Conservation (phyloP, 2,329 filamentous ascomycete genomes). For the Penicillium sp. region DNA sequence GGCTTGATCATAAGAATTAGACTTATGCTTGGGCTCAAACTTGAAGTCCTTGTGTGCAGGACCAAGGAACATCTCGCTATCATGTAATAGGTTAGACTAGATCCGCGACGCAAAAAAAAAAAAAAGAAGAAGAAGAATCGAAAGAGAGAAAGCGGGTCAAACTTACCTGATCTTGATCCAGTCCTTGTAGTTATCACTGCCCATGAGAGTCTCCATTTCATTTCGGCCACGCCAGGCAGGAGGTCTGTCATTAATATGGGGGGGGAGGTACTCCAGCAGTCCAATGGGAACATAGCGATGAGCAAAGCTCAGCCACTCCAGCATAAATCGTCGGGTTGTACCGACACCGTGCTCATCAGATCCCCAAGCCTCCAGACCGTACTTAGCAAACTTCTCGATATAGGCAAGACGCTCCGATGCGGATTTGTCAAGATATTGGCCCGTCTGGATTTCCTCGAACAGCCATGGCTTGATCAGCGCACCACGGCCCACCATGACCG, state of each 20-base stretch:
- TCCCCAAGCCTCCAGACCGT: slow-evolving; percentile 92
- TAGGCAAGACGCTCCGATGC: slow-evolving; percentile 81
- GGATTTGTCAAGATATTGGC: slow-evolving; percentile 94
- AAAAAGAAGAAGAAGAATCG: slow-evolving; percentile 1
- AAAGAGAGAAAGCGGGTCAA: neutral
- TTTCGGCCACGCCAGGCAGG: slow-evolving; percentile 80
- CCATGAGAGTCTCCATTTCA: slow-evolving; percentile 90
- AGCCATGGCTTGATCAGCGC: slow-evolving; percentile 98
- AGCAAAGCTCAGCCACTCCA: slow-evolving; percentile 94
- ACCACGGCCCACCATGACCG: slow-evolving; percentile 96
- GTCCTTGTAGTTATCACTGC: slow-evolving; percentile 88
- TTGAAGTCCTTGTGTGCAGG: slow-evolving; percentile 86
- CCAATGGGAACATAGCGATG: slow-evolving; percentile 90
- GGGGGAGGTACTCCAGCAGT: slow-evolving; percentile 82
- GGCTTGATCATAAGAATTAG: slow-evolving; percentile 2
- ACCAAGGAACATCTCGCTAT: slow-evolving; percentile 95
- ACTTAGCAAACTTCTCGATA: slow-evolving; percentile 84
- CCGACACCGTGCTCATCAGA: slow-evolving; percentile 92
- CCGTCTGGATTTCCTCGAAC: slow-evolving; percentile 90
- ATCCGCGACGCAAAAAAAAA: neutral
- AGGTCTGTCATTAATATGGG: slow-evolving; percentile 83
- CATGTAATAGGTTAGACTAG: slow-evolving; percentile 9
- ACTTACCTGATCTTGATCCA: slow-evolving; percentile 97
- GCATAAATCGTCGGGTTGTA: slow-evolving; percentile 83
- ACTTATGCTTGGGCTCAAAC: slow-evolving; percentile 74